A percentile compares a stretch with the other conserved stretches of the same genome.
Evolutionary conservation across 805 yeast genomes (phyloP).

Genomic region (Ogataea haglerorum): DNA sequence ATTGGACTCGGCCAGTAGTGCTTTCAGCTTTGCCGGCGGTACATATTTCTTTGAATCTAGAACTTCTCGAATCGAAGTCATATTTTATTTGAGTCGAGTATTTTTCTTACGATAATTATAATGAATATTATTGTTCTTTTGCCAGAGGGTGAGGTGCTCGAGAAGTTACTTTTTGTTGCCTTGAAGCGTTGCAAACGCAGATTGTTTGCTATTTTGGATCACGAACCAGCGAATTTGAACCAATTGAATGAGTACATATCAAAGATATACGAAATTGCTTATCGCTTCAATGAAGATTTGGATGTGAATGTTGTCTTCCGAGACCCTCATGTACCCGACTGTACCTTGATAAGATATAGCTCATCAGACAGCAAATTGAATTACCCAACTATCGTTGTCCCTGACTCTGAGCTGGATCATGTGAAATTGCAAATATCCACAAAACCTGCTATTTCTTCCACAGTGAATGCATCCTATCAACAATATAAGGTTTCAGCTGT

Average conservation of each 20-base stretch:
- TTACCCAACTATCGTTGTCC: background rate
- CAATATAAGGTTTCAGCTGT: slow-evolving; percentile 47
- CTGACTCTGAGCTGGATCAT: background rate
- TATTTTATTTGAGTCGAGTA: background rate
- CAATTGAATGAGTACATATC: background rate
- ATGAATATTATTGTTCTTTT: slow-evolving; percentile 3
- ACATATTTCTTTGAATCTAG: slow-evolving; percentile 47
- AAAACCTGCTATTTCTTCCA: background rate
- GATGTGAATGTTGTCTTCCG: slow-evolving; percentile 1
- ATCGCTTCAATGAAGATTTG: background rate
- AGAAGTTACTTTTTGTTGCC: background rate
- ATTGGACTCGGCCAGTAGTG: slow-evolving; percentile 32
- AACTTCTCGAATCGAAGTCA: slow-evolving; percentile 33
- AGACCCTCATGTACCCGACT: background rate
- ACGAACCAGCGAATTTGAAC: background rate
- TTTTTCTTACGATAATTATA: background rate
- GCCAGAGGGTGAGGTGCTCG: background rate
- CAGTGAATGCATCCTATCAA: slow-evolving; percentile 1
- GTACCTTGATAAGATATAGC: background rate
- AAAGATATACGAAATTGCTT: slow-evolving; percentile 1
- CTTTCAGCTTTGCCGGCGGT: slow-evolving; percentile 51
- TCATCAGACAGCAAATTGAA: background rate
- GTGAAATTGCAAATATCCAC: background rate
- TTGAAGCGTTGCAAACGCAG: background rate
- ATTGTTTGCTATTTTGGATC: background rate